phyloP scores from a whole-genome alignment of 2,329 filamentous ascomycete genomes.

The Sclerotinia glacialis region DNA sequence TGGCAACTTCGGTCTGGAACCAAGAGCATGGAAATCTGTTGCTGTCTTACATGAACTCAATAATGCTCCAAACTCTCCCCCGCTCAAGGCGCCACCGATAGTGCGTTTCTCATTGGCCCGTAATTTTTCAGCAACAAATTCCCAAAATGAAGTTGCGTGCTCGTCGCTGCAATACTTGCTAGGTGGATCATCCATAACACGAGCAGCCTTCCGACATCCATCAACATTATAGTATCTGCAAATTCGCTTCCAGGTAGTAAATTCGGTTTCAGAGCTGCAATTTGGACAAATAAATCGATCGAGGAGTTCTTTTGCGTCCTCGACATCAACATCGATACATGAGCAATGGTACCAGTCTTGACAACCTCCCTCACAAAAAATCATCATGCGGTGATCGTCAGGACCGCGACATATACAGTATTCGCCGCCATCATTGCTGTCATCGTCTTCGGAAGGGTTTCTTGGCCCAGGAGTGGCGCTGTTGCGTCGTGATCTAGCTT shows the following conservation, averaged over 20 bases:
- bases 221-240: conserved; percentile 35
- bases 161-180: conserved; percentile 40
- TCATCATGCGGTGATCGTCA: conserved; percentile 40
- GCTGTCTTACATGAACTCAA: conserved; percentile 27
- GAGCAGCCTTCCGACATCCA: conserved; percentile 35
- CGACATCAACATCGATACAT: conserved; percentile 36
- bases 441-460: conserved; percentile 29
- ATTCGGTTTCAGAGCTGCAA: conserved; percentile 31
- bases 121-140: conserved; percentile 26
- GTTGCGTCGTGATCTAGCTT: conserved; percentile 24
- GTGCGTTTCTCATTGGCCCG: conserved; percentile 32
- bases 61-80: conserved; percentile 30
- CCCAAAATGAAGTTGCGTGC: conserved; percentile 32
- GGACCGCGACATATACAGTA: conserved; percentile 39
- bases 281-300: conserved; percentile 38
- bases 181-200: conserved; percentile 32
- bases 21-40: conserved; percentile 32
- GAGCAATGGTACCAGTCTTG: conserved; percentile 40
- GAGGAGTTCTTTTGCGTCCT: conserved; percentile 36
- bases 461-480: conserved; percentile 26
- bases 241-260: conserved; percentile 39
- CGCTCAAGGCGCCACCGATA: conserved; percentile 35
- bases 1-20: conserved; percentile 35
- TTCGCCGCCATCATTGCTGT: conserved; percentile 38
- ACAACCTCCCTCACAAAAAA: conserved; percentile 38